These are phyloP conservation scores for Fusarium pseudoanthophilum DNA, from an alignment of 2,329 filamentous ascomycete species.

Conservation along the genomic window DNA sequence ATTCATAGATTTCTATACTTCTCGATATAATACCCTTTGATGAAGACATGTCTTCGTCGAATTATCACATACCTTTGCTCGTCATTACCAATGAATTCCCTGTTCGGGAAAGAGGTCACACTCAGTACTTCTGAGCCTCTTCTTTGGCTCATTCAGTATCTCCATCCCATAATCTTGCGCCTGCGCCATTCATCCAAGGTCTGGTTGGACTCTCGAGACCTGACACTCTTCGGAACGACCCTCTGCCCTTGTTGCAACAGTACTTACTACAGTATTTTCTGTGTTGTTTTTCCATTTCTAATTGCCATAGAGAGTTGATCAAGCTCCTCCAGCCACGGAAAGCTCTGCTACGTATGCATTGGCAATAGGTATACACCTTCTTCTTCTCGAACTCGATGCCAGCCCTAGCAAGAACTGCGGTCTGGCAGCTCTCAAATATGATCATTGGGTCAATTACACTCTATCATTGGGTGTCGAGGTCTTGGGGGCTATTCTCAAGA, in stretches of 20 bases:
- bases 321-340: slow-evolving; percentile 76
- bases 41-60: slow-evolving; percentile 1
- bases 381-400: neutral
- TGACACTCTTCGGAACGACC: slow-evolving; percentile 88
- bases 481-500: slow-evolving; percentile 66
- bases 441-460: slow-evolving; percentile 80
- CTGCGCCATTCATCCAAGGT: slow-evolving; percentile 81
- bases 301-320: slow-evolving; percentile 77
- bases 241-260: slow-evolving; percentile 84
- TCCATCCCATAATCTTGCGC: slow-evolving; percentile 64
- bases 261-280: slow-evolving; percentile 79
- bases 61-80: slow-evolving; percentile 61
- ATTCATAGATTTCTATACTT: slow-evolving; percentile 1
- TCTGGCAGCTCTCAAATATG: slow-evolving; percentile 71
- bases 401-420: slow-evolving; percentile 66
- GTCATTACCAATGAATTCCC: slow-evolving; percentile 86
- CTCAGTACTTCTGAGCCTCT: neutral
- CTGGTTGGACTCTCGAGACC: slow-evolving; percentile 77
- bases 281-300: slow-evolving; percentile 68
- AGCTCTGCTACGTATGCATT: slow-evolving; percentile 79
- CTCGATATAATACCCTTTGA: slow-evolving; percentile 20
- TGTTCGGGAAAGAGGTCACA: slow-evolving; percentile 76
- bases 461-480: slow-evolving; percentile 49
- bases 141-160: neutral
- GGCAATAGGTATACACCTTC: slow-evolving; percentile 55